phyloP scores from a whole-genome alignment of 2,329 filamentous ascomycete species.

The Cryoendolithus antarcticus region DNA sequence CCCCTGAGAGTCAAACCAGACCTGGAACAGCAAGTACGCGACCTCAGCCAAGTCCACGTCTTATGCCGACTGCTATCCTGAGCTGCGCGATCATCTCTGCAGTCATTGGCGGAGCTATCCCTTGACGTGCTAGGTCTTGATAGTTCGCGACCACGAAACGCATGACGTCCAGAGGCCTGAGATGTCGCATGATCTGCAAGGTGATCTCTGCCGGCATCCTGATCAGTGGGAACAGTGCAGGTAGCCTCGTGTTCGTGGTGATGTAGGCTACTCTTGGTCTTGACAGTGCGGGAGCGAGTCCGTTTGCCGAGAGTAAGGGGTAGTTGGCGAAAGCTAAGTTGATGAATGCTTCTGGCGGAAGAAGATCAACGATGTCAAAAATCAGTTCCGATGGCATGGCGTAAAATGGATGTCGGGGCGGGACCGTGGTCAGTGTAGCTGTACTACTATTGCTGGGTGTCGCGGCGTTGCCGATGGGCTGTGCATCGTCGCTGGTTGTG shows the following conservation, averaged over 20 bases:
- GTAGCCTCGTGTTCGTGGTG: slow-evolving; percentile 18
- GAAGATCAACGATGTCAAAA: slow-evolving; percentile 30
- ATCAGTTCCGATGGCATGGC: slow-evolving; percentile 35
- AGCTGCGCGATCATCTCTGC: slow-evolving; percentile 15
- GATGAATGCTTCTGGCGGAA: slow-evolving; percentile 30
- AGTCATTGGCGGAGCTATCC: slow-evolving; percentile 23
- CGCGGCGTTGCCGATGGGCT: too few species aligned
- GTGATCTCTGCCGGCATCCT: slow-evolving; percentile 30
- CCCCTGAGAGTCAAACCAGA: too few species aligned
- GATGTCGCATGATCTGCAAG: slow-evolving; percentile 25
- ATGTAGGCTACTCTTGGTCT: slow-evolving; percentile 17
- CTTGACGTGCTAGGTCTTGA: slow-evolving; percentile 19
- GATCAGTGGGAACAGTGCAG: slow-evolving; percentile 17
- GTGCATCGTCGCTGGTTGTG: too few species aligned
- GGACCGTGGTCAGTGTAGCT: too few species aligned
- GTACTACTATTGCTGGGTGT: too few species aligned
- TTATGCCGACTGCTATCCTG: slow-evolving; percentile 10
- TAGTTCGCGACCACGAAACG: slow-evolving; percentile 28
- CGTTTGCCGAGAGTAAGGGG: slow-evolving; percentile 28
- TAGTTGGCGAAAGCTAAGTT: slow-evolving; percentile 36
- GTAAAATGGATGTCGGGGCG: slow-evolving; percentile 24
- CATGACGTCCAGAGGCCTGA: slow-evolving; percentile 26
- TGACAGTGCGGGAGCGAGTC: slow-evolving; percentile 24
- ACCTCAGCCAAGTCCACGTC: not conserved
- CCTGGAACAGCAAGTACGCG: too few species aligned